Conservation (phyloP, 176 grass and related monocot species). For the Tillandsia leiboldiana region DNA sequence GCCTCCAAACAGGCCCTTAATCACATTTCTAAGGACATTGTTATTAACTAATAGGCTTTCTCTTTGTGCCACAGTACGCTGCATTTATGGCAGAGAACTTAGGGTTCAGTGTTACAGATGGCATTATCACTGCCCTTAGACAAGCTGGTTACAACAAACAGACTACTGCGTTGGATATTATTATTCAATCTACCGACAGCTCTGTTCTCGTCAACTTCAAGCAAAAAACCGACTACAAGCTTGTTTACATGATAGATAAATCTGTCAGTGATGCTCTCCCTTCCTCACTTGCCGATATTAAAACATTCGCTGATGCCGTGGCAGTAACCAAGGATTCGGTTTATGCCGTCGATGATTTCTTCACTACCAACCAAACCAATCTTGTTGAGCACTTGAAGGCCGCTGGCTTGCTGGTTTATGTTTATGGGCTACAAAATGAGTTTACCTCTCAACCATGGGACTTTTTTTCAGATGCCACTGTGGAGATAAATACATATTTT, state of each 20-base stretch:
- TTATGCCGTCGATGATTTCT: constrained; percentile 4
- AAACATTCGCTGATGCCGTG: constrained; percentile 55
- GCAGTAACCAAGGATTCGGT: constrained; percentile 38
- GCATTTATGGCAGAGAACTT: constrained; percentile 39
- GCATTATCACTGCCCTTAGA: constrained; percentile 34
- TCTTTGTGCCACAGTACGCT: constrained; percentile 43
- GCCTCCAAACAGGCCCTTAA: constrained; percentile 1
- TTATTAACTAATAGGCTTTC: not conserved
- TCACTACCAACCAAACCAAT: constrained; percentile 26
- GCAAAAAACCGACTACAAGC: constrained; percentile 42
- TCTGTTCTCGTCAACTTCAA: constrained; percentile 67
- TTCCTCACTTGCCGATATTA: constrained; percentile 41
- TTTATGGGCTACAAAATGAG: constrained; percentile 48
- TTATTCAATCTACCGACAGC: constrained; percentile 56
- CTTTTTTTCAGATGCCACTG: constrained; percentile 53
- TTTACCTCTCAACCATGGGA: constrained; percentile 52
- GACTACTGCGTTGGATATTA: constrained; percentile 33
- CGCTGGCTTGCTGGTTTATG: constrained; percentile 53
- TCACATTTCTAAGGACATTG: not conserved
- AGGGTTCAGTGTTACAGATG: constrained; percentile 34
- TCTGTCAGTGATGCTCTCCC: constrained; percentile 31
- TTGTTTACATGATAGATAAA: constrained; percentile 40
- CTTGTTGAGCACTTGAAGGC: constrained; percentile 31
- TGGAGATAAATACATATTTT: constrained; percentile 69
- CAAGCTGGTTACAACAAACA: constrained; percentile 49